Evolutionary conservation across 495 filamentous ascomycete genomes (phyloP).

Genomic region (Annulohypoxylon moriforme): DNA sequence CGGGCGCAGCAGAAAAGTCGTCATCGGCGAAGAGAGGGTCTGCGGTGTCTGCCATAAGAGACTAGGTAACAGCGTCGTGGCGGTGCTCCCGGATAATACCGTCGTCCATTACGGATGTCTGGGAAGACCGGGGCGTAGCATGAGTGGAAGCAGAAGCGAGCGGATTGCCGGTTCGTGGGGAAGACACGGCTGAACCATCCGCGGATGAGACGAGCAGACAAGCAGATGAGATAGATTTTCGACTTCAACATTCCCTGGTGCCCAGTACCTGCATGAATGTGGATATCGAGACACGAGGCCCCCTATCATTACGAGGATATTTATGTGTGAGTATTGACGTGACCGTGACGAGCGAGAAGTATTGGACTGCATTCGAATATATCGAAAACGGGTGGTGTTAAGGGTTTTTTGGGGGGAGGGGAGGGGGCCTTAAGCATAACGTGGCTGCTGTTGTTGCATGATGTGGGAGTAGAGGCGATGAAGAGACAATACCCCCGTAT

Average conservation of each 20-base stretch:
- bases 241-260: neutral
- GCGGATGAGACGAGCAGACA: neutral
- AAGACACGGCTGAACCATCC: slow-evolving; percentile 25
- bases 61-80: slow-evolving; percentile 87
- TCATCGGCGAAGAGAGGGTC: slow-evolving; percentile 85
- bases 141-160: slow-evolving; percentile 36
- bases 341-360: neutral
- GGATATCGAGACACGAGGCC: neutral
- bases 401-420: slow-evolving; percentile 16
- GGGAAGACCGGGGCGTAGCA: slow-evolving; percentile 42
- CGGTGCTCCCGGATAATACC: slow-evolving; percentile 63
- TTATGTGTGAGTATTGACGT: slow-evolving; percentile 3
- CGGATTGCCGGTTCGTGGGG: slow-evolving; percentile 45
- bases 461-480: slow-evolving; percentile 24
- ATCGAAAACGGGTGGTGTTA: slow-evolving; percentile 18
- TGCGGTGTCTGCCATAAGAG: slow-evolving; percentile 94
- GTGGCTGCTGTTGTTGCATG: slow-evolving; percentile 17
- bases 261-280: neutral
- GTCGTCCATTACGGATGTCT: slow-evolving; percentile 90
- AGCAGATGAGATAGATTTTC: neutral
- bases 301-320: slow-evolving; percentile 13
- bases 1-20: slow-evolving; percentile 76
- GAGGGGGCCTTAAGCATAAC: slow-evolving; percentile 3
- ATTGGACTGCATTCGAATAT: slow-evolving; percentile 11
- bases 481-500: slow-evolving; percentile 31